phyloP scores from a whole-genome alignment of 768 basidiomycete genomes.

The Sistotremastrum niveocremeum region DNA sequence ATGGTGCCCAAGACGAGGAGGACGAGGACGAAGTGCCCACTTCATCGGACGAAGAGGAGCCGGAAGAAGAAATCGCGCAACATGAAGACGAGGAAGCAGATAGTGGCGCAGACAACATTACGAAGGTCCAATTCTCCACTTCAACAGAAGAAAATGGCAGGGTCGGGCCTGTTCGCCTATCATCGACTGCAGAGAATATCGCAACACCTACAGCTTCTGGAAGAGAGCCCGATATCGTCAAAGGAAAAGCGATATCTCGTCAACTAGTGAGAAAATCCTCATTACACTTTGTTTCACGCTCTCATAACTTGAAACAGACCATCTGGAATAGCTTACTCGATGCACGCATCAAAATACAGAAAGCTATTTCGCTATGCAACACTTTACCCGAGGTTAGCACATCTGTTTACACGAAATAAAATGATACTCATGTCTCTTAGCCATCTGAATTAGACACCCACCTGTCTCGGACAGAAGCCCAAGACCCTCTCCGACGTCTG shows the following conservation, averaged over 20 bases:
- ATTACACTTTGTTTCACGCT: constrained; percentile 3
- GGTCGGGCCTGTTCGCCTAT: not conserved
- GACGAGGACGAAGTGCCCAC: constrained; percentile 13
- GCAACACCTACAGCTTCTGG: constrained; percentile 1
- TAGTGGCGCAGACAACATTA: constrained; percentile 10
- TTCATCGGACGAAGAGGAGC: constrained; percentile 10
- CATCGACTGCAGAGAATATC: not conserved
- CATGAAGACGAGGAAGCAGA: constrained; percentile 10
- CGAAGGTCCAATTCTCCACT: constrained; percentile 7
- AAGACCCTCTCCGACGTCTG: constrained; percentile 34
- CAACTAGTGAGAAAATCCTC: constrained; percentile 53
- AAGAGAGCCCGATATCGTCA: constrained; percentile 51
- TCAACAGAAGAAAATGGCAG: constrained; percentile 2
- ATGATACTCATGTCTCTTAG: constrained; percentile 9
- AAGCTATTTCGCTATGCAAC: constrained; percentile 53
- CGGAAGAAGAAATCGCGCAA: constrained; percentile 1
- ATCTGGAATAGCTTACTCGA: constrained; percentile 83
- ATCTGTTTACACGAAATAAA: constrained; percentile 10
- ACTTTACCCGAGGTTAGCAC: constrained; percentile 46
- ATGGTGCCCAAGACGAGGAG: constrained; percentile 12
- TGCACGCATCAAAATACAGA: constrained; percentile 86
- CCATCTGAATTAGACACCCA: constrained; percentile 20
- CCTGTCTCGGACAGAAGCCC: constrained; percentile 23
- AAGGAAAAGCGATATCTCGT: constrained; percentile 70
- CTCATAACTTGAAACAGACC: constrained; percentile 28